Evolutionary conservation across 176 grass and related monocot genomes (phyloP).

Genomic region (Avena insularis): DNA sequence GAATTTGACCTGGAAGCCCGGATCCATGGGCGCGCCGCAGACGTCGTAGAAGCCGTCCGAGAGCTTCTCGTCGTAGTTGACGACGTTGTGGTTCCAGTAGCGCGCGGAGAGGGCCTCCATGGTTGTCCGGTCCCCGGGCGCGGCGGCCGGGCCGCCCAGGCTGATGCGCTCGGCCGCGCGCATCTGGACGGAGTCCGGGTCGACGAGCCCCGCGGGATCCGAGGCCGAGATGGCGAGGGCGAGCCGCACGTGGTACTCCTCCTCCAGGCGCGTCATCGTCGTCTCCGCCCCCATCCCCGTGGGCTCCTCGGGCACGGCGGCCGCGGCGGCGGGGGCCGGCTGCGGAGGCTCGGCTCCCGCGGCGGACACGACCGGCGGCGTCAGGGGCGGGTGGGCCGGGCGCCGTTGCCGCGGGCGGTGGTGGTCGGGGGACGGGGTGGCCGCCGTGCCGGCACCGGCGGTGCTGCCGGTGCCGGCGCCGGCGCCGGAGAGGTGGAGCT

Average conservation of each 20-base stretch:
- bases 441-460: not conserved
- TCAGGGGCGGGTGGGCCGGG: conserved; percentile 7
- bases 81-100: conserved; percentile 88
- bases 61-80: conserved; percentile 85
- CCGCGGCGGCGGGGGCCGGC: not conserved
- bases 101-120: conserved; percentile 79
- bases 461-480: conserved; percentile 4
- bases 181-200: conserved; percentile 96
- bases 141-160: conserved; percentile 47
- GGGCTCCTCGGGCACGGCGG: conserved; percentile 33
- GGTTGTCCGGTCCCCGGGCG: conserved; percentile 41
- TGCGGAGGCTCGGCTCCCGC: conserved; percentile 8
- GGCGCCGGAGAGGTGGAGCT: conserved; percentile 84
- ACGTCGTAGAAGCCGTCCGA: conserved; percentile 90
- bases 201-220: conserved; percentile 82
- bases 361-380: conserved; percentile 24
- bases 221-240: conserved; percentile 87
- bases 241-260: conserved; percentile 93
- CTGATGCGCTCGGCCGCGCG: conserved; percentile 93
- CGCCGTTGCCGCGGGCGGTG: conserved; percentile 50
- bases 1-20: conserved; percentile 60
- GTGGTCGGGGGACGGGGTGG: conserved; percentile 48
- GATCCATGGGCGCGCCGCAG: conserved; percentile 57
- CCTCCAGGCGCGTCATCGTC: conserved; percentile 62
- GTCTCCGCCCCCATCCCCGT: conserved; percentile 47